phyloP scores from a whole-genome alignment of 306 rosid species.

The Senna tora region DNA sequence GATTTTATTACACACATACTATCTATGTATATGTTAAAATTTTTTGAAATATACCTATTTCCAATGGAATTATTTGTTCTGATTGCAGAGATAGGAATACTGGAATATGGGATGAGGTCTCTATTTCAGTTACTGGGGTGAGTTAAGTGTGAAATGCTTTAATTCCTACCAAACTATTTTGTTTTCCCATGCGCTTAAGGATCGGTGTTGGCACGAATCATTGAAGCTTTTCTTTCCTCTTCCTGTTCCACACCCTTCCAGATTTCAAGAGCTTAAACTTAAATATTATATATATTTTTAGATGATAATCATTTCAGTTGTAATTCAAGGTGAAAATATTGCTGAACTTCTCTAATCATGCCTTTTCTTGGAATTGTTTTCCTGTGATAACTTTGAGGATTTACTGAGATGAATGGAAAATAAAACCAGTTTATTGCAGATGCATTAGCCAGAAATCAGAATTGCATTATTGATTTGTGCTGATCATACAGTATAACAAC shows the following conservation, averaged over 20 bases:
- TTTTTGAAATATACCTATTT: background rate
- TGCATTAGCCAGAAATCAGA: slow-evolving; percentile 20
- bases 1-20: too few relatives aligned
- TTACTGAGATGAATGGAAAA: slow-evolving; percentile 29
- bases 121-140: slow-evolving; percentile 83
- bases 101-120: slow-evolving; percentile 98
- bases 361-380: slow-evolving; percentile 18
- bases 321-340: slow-evolving; percentile 30
- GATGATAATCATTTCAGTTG: slow-evolving; percentile 10
- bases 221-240: slow-evolving; percentile 20
- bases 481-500: slow-evolving; percentile 25
- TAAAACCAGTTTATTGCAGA: slow-evolving; percentile 26
- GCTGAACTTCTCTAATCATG: background rate
- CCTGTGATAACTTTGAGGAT: background rate
- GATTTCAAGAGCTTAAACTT: background rate
- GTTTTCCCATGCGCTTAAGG: background rate
- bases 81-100: slow-evolving; percentile 92
- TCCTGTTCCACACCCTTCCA: background rate
- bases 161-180: slow-evolving; percentile 28
- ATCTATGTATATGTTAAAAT: background rate
- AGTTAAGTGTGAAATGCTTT: slow-evolving; percentile 44
- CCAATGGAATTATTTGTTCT: slow-evolving; percentile 37
- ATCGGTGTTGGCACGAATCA: slow-evolving; percentile 19
- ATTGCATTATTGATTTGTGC: slow-evolving; percentile 20
- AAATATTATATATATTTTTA: background rate